These are phyloP conservation scores for Hemerocallis citrina DNA, from an alignment of 106 monocot species.

Conservation along the genomic window DNA sequence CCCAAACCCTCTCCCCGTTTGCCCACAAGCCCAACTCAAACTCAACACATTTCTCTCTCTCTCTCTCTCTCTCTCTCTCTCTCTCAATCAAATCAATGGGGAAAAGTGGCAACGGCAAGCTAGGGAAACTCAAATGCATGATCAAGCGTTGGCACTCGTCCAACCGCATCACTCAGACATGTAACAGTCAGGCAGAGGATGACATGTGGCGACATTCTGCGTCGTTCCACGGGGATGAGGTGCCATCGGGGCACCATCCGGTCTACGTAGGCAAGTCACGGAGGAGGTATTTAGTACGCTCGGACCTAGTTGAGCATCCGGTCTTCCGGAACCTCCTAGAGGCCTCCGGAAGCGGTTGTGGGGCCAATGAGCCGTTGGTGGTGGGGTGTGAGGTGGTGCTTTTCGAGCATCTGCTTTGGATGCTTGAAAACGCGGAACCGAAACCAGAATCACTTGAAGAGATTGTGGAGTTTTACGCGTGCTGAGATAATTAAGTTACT, in stretches of 20 bases:
- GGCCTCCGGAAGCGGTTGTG: conserved; percentile 22
- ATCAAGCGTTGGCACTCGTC: conserved; percentile 59
- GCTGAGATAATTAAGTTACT: no score
- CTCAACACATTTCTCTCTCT: neutral
- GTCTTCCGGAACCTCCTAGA: conserved; percentile 41
- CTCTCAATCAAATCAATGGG: neutral
- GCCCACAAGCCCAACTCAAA: neutral
- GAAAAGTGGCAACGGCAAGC: conserved; percentile 27
- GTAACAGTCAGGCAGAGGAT: conserved; percentile 3
- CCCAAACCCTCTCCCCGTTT: neutral
- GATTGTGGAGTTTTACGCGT: conserved; percentile 52
- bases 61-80: neutral
- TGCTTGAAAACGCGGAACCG: conserved; percentile 62
- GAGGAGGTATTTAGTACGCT: conserved; percentile 43
- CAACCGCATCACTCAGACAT: conserved; percentile 13
- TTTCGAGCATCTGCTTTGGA: conserved; percentile 72
- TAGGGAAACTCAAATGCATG: conserved; percentile 74
- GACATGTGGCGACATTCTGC: conserved; percentile 16
- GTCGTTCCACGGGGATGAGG: conserved; percentile 25
- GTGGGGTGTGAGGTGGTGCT: conserved; percentile 67
- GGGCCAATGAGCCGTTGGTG: conserved; percentile 10
- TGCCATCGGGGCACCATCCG: conserved; percentile 36
- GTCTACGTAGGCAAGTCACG: conserved; percentile 68
- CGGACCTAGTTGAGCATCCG: conserved; percentile 30
- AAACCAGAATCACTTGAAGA: conserved; percentile 51